Evolutionary conservation across 2,329 filamentous ascomycete genomes (phyloP).

Genomic region (Emericellopsis atlantica): DNA sequence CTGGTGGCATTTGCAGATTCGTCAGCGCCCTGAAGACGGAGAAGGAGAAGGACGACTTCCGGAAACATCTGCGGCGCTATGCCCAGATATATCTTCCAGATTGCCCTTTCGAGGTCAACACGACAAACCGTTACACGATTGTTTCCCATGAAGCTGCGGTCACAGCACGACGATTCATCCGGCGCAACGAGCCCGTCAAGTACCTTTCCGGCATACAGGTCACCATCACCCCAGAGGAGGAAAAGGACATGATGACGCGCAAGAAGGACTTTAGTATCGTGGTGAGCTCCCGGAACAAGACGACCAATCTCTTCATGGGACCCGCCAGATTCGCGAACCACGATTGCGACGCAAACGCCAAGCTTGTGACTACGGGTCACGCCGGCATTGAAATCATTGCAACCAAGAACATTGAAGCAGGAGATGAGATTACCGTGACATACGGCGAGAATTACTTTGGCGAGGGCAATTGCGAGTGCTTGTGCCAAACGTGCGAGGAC

Average conservation of each 20-base stretch:
- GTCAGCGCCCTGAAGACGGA: constrained; percentile 53
- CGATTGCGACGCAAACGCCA: constrained; percentile 87
- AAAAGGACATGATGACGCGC: constrained; percentile 63
- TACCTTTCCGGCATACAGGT: constrained; percentile 88
- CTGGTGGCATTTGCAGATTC: constrained; percentile 65
- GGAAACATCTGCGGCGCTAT: constrained; percentile 76
- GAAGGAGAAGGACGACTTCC: constrained; percentile 78
- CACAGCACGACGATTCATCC: constrained; percentile 67
- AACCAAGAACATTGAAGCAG: constrained; percentile 65
- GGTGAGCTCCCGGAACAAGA: constrained; percentile 83
- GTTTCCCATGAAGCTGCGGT: constrained; percentile 80
- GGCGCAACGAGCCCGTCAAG: constrained; percentile 74
- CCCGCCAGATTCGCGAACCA: constrained; percentile 96
- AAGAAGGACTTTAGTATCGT: constrained; percentile 97
- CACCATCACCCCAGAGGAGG: constrained; percentile 82
- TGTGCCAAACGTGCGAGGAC: constrained; percentile 79
- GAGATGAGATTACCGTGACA: constrained; percentile 92
- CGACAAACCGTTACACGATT: constrained; percentile 92
- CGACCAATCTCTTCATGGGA: constrained; percentile 83
- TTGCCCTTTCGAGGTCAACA: constrained; percentile 82
- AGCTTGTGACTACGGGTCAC: constrained; percentile 69
- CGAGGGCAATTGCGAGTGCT: constrained; percentile 84
- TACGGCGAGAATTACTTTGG: constrained; percentile 97
- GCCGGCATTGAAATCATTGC: constrained; percentile 88
- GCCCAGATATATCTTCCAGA: constrained; percentile 87